Conservation (phyloP, 495 filamentous ascomycete genomes). For the Rusavskia elegans region DNA sequence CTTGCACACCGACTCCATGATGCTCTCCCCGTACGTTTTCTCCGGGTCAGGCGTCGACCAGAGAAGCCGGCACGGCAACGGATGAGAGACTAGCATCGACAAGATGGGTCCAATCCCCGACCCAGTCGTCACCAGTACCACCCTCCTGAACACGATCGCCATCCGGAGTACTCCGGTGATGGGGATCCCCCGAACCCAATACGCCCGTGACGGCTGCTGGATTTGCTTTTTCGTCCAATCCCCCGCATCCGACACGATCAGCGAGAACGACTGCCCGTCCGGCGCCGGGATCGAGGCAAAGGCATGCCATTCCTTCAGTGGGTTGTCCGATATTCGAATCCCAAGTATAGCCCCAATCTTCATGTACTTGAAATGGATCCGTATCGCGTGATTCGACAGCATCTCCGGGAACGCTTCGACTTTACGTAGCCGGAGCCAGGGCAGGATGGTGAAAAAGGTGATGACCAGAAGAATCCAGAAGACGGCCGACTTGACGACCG, state of each 20-base stretch:
- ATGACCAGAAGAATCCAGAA: conserved; percentile 55
- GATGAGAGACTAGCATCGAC: conserved; percentile 29
- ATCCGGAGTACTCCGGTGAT: conserved; percentile 58
- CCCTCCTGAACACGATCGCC: conserved; percentile 48
- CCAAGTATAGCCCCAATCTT: conserved; percentile 25
- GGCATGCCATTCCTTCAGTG: conserved; percentile 62
- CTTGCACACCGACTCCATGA: conserved; percentile 31
- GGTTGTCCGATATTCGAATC: conserved; percentile 35
- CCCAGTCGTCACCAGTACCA: conserved; percentile 68
- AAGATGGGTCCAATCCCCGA: conserved; percentile 66
- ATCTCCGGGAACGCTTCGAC: conserved; percentile 41
- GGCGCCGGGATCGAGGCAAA: conserved; percentile 52
- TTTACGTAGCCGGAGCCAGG: conserved; percentile 50
- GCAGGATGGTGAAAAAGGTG: conserved; percentile 43
- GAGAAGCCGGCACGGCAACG: conserved; percentile 36
- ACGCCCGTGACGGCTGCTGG: conserved; percentile 31
- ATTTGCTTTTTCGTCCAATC: conserved; percentile 62
- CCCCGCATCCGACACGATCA: conserved; percentile 65
- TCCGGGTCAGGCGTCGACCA: conserved; percentile 41
- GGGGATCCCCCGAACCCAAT: conserved; percentile 39
- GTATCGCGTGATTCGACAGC: conserved; percentile 49
- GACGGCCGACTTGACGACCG: conserved; percentile 36
- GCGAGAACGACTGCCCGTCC: conserved; percentile 42
- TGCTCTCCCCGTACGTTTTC: conserved; percentile 35
- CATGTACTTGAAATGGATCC: conserved; percentile 48